Conservation (phyloP, 192 early-diverging fungal genomes). For the Coemansia nantahalensis region DNA sequence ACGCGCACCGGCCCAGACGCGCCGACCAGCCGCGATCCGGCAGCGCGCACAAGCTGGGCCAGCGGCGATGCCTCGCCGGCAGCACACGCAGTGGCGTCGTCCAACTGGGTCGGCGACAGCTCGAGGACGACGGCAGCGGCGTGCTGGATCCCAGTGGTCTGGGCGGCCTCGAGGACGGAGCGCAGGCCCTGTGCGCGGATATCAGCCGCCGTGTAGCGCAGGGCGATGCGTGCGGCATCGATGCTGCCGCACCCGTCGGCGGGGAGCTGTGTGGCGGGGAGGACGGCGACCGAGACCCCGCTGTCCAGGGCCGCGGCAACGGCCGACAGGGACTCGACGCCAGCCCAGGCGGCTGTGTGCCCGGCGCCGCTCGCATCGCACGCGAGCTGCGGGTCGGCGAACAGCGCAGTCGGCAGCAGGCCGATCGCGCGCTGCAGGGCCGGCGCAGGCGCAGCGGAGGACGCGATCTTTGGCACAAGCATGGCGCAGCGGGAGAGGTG, state of each 20-base stretch:
- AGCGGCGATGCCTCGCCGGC: constrained; percentile 6
- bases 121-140: constrained; percentile 35
- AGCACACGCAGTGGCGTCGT: constrained; percentile 10
- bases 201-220: constrained; percentile 18
- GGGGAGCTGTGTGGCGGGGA: constrained; percentile 2
- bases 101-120: constrained; percentile 27
- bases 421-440: constrained; percentile 15
- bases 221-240: constrained; percentile 30
- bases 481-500: no score
- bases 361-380: not conserved
- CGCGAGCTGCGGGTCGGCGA: constrained; percentile 19
- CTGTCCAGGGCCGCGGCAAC: constrained; percentile 34
- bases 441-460: constrained; percentile 9
- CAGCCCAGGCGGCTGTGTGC: constrained; percentile 16
- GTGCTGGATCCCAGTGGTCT: constrained; percentile 10
- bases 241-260: not conserved
- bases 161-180: constrained; percentile 6
- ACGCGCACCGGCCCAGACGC: constrained; percentile 38
- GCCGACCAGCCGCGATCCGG: constrained; percentile 11
- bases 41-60: constrained; percentile 16
- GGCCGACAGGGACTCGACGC: constrained; percentile 9
- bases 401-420: constrained; percentile 19
- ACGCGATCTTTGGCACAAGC: constrained; percentile 43
- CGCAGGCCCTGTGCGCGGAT: constrained; percentile 6
- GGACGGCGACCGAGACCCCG: constrained; percentile 35